Evolutionary conservation across 805 yeast genomes (phyloP), one percentile per base, ranked within the genome.

Genomic region (Hanseniaspora mollemarum): DNA sequence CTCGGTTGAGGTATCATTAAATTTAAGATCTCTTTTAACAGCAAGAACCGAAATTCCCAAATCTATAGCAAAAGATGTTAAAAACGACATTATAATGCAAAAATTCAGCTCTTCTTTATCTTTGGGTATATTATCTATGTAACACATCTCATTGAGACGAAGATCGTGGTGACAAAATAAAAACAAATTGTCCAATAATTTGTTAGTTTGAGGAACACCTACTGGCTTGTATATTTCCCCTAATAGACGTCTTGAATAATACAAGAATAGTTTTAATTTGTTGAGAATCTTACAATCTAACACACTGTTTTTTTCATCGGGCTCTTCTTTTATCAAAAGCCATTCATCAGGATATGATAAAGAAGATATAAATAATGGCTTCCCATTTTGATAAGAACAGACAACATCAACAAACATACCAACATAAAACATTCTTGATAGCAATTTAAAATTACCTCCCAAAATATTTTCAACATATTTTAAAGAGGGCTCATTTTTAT

Each of bases 371-470:
- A 51, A 43, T 25, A 60, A 33, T 2, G 60, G 58, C 5, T 53
- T 53, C 0, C 69, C 69, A 19, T 56, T 55, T 29, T 57, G 57
- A 24, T 58, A 55, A 1, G 67, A 53, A 1, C 55, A 39, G 3
- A 51, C 53, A 29, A 59, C 54, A 54, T 65, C 69, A 8, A 54
- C 40, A 35, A 53, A 58, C 10, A 62, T 24, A 1, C 58, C 54
- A 59, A 61, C 56, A 18, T 56, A 54, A 62, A 66, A 64, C n/a
- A 62, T 21, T 19, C 57, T 57, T 43, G 59, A 56, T 12, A 65
- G 16, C 3, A 59, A 40, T 13, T 51, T 51, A 16, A 57, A 12
- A 29, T 53, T 54, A 7, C 66, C 66, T 3, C 59, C 54, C 2
- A 51, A 19, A 8, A 28, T n/a, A 40, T 19, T 12, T 9, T 26